Base-by-base conservation (phyloP, 768 basidiomycete genomes). In the Collybia mongolica region DNA sequence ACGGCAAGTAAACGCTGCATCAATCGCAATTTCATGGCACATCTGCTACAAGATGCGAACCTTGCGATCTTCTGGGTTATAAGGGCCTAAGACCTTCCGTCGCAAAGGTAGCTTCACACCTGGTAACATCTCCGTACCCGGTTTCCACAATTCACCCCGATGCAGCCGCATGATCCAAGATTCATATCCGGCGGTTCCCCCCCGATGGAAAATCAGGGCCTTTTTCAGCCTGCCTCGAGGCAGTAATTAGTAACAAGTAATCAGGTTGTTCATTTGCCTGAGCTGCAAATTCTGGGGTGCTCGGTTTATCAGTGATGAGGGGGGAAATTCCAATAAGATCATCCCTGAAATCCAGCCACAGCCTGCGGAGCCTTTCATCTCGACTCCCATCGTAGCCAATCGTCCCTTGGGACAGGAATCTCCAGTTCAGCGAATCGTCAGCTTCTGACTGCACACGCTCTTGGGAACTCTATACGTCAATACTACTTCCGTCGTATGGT, bases 201-300 rank as follows among this genome's bases (percentile, higher is more conserved):
- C 53, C 63, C 67, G 65, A 54, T 52, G 59, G 62, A 20, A 63
- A 60, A 56, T 60, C 51, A 57, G 55, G 48, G 52, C 49, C 46
- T 50, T 48, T 57, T 49, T 53, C 35, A 56, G 53, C 42, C 12
- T 50, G 60, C 67, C 64, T 67, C 64, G 62, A 65, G 63, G 62
- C 32, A 32, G 6, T 3, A 6, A 2, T 12, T 14, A 32, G 5
- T 58, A 45, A 48, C 43, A n/a, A 35, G 15, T 44, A 39, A 54
- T 52, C 53, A 56, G 43, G 39, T 29, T 37, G 42, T 54, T 55
- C 53, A 55, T 52, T 53, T 58, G 53, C 51, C 47, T 53, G 26
- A 53, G 43, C 53, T 51, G 46, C 55, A 59, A 62, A 60, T 65
- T 70, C 61, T 69, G 68, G 68, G 71, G 67, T 67, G 57, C 62